Evolutionary conservation across 257 asterid species (phyloP).

Genomic region (Echites panduratus): DNA sequence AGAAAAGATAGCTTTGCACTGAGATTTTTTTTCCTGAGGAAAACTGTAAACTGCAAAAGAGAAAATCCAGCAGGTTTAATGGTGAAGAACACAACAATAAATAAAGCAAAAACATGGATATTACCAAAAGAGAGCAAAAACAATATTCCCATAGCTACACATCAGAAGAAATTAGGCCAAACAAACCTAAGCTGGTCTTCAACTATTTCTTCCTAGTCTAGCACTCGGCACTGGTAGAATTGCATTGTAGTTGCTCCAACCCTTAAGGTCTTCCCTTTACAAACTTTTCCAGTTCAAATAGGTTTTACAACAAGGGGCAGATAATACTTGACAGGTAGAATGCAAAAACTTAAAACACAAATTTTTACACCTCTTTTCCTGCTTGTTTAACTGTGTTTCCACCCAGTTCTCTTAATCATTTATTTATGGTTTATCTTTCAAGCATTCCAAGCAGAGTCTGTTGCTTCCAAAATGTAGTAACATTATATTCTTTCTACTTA

Average conservation of each 20-base stretch:
- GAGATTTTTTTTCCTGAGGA: conserved; percentile 35
- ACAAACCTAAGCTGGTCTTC: neutral
- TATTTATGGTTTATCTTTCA: no score
- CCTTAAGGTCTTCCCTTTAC: neutral
- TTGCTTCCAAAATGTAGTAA: neutral
- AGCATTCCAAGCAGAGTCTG: neutral
- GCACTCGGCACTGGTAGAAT: neutral
- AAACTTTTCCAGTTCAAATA: neutral
- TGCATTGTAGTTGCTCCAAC: neutral
- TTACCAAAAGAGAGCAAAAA: neutral
- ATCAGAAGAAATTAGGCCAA: neutral
- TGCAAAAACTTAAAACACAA: neutral
- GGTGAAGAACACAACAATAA: conserved; percentile 11
- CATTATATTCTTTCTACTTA: neutral
- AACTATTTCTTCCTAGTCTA: neutral
- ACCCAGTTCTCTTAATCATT: no score
- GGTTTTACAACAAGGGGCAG: neutral
- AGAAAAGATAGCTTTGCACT: conserved; percentile 51
- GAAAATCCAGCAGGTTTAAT: conserved; percentile 20
- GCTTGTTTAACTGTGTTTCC: neutral
- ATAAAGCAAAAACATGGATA: neutral
- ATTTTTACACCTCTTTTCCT: neutral
- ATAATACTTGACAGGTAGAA: neutral
- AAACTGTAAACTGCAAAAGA: conserved; percentile 52
- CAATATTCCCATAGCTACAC: neutral